These are phyloP conservation scores for Alnus glutinosa DNA, from an alignment of 306 rosid species.

Conservation along the genomic window DNA sequence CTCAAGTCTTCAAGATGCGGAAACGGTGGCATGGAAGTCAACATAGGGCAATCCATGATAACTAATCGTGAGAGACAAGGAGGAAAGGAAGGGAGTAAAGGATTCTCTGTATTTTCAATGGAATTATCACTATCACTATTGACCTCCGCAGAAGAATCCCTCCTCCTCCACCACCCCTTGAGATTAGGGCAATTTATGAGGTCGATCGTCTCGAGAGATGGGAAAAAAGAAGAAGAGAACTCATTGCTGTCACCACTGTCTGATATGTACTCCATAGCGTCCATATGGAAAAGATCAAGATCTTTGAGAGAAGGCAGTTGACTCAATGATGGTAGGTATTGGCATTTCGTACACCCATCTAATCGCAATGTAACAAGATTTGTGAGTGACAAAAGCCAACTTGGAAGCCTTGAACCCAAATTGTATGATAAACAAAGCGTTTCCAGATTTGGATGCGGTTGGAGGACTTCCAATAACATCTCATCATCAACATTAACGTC, in stretches of 20 bases:
- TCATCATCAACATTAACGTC: too few species aligned
- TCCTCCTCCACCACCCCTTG: conserved; percentile 29
- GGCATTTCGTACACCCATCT: too few species aligned
- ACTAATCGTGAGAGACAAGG: not conserved
- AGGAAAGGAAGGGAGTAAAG: not conserved
- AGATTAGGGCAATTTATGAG: not conserved
- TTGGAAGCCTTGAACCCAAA: too few species aligned
- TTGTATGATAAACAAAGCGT: not conserved
- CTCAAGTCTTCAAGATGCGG: not conserved
- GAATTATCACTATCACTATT: too few species aligned
- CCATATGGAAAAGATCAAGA: too few species aligned
- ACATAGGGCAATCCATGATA: not conserved
- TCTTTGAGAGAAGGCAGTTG: too few species aligned
- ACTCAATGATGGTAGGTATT: too few species aligned
- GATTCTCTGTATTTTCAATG: too few species aligned
- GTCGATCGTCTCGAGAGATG: not conserved
- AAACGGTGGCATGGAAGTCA: not conserved
- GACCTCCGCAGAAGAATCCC: not conserved
- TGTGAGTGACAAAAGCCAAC: too few species aligned
- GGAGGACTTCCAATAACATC: not conserved
- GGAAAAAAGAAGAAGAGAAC: conserved; percentile 19
- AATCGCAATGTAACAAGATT: too few species aligned
- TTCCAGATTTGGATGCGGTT: not conserved
- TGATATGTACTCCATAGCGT: conserved; percentile 8
- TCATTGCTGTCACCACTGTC: not conserved